A percentile compares a stretch with the other conserved stretches of the same genome.
phyloP scores from a whole-genome alignment of 371 early-diverging fungal genomes.

The Phascolomyces articulosus region DNA sequence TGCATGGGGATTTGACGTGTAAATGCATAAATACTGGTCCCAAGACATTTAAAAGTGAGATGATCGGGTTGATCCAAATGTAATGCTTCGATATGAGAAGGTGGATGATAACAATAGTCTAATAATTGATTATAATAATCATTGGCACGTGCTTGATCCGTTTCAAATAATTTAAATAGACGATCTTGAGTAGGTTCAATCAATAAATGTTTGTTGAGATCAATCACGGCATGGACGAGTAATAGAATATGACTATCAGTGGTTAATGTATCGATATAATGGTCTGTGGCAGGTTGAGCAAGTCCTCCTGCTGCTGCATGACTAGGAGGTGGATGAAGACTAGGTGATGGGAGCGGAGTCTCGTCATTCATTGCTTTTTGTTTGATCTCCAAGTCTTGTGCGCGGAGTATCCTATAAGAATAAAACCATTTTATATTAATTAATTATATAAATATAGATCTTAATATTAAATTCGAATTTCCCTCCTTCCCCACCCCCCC shows the following conservation, averaged over 20 bases:
- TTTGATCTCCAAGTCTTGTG: slow-evolving; percentile 45
- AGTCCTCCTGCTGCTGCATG: background rate
- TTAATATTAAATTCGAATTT: too few relatives aligned
- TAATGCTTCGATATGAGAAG: slow-evolving; percentile 27
- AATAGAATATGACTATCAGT: slow-evolving; percentile 40
- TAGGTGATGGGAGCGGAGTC: slow-evolving; percentile 21
- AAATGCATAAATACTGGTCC: slow-evolving; percentile 55
- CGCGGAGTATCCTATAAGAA: slow-evolving; percentile 35
- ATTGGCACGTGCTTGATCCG: slow-evolving; percentile 36
- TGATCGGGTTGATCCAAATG: slow-evolving; percentile 46
- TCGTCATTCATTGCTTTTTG: slow-evolving; percentile 14
- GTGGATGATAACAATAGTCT: slow-evolving; percentile 36
- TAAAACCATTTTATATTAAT: background rate
- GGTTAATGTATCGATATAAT: slow-evolving; percentile 25
- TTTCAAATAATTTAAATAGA: slow-evolving; percentile 46
- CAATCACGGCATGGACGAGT: slow-evolving; percentile 50
- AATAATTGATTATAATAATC: slow-evolving; percentile 38
- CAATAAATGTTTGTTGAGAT: slow-evolving; percentile 54
- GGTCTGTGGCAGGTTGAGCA: slow-evolving; percentile 8
- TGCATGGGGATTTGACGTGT: slow-evolving; percentile 43
- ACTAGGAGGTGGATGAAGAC: slow-evolving; percentile 13
- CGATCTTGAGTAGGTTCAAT: slow-evolving; percentile 46
- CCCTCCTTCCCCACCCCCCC: background rate
- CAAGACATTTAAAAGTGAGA: slow-evolving; percentile 64
- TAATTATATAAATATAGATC: background rate